Conservation (phyloP, 805 yeast species). For the Nakazawaea ernobii region DNA sequence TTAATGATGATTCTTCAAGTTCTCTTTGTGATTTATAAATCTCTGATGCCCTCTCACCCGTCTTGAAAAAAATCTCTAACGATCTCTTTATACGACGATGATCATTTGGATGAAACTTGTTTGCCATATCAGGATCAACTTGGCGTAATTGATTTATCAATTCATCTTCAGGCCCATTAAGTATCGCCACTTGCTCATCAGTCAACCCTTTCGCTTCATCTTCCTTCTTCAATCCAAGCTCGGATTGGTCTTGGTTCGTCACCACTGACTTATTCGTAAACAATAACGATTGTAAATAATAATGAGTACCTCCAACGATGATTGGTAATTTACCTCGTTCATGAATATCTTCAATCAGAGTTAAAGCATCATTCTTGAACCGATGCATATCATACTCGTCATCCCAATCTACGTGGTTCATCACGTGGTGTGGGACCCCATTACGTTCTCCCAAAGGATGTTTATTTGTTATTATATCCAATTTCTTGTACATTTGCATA, state of each 20-base stretch:
- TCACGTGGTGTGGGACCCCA: slow-evolving; percentile 78
- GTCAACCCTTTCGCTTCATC: slow-evolving; percentile 15
- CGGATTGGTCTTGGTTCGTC: slow-evolving; percentile 16
- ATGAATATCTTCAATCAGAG: slow-evolving; percentile 59
- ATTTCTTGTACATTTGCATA: slow-evolving; percentile 83
- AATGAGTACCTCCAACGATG: slow-evolving; percentile 94
- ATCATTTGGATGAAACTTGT: slow-evolving; percentile 90
- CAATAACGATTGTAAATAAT: slow-evolving; percentile 74
- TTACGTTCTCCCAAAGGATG: slow-evolving; percentile 77
- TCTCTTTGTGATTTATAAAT: slow-evolving; percentile 57
- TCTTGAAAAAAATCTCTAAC: slow-evolving; percentile 66
- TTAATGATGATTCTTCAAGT: slow-evolving; percentile 38
- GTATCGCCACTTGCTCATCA: slow-evolving; percentile 28
- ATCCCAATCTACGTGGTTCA: slow-evolving; percentile 78
- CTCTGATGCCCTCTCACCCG: slow-evolving; percentile 65
- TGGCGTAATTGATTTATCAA: slow-evolving; percentile 41
- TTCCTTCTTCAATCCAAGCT: not conserved
- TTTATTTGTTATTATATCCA: slow-evolving; percentile 81
- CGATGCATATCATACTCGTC: slow-evolving; percentile 78
- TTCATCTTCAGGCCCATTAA: slow-evolving; percentile 50
- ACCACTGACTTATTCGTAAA: slow-evolving; percentile 65
- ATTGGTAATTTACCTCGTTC: slow-evolving; percentile 71
- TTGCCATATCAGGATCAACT: slow-evolving; percentile 67
- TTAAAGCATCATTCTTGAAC: slow-evolving; percentile 67
- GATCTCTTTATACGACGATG: slow-evolving; percentile 73